Base-by-base conservation (phyloP, 1,284 basidiomycete genomes). In the Ganoderma leucocontextum region DNA sequence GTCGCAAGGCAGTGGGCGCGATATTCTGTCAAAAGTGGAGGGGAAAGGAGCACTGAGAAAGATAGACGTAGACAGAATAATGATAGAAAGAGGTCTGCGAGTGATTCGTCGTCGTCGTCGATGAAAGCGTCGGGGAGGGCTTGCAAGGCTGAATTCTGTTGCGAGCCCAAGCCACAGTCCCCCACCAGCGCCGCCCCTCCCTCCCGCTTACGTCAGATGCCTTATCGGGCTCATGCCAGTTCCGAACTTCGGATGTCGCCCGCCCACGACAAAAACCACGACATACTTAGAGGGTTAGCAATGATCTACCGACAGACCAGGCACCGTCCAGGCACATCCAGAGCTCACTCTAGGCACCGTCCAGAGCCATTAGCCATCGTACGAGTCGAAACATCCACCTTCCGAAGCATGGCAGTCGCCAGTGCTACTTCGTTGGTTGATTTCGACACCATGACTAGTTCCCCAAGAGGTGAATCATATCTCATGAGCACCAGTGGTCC, bases 81-180 rank as follows among this genome's bases (percentile, higher is more conserved):
- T 47, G 64, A 66, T 66, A 66, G 15, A 53, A 39, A 25, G 39
- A 52, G 57, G n/a, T 44, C 49, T 15, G 35, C 25, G 17, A n/a
- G 25, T 29, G 35, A 25, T 41, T 41, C 38, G 44, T 22, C 38
- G 47, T 39, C 33, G 62, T 55, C 22, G 64, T 44, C 3, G 47
- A 25, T 22, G 49, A 61, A 17, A 12, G 47, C 29, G 49, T 58
- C 58, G 63, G 36, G 33, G 63, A 52, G 29, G 58, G n/a, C 44
- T 47, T 44, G 39, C 44, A 19, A 25, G 64, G 64, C 22, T 52
- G 59, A 41, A 22, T 59, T 65, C 52, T 35, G 63, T 64, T 55
- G 58, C 36, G 58, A 60, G 58, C n/a, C 10, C 39, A 60, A 60
- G 58, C 58, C 39, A 25, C 36, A 39, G 39, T n/a, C 55, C 3